Evolutionary conservation across 148 eudicot genomes (phyloP), one percentile per base, ranked within the genome.

Genomic region (Euryodendron excelsum): DNA sequence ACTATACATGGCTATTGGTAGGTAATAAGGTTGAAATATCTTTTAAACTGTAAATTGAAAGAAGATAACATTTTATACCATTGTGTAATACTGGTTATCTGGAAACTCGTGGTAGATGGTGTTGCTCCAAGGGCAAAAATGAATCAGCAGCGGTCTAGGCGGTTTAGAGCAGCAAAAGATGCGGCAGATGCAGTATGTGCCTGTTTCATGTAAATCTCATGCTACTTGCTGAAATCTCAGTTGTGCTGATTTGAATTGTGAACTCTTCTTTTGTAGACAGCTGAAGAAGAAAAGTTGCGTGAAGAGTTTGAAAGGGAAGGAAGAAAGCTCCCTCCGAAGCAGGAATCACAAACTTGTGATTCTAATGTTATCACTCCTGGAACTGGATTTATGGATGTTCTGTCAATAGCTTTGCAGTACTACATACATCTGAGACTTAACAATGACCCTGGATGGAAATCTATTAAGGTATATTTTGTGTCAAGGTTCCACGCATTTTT

Each of bases 81-180:
- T 63, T 47, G 20, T 52, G 31, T 73, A 17, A 25, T 61, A 66
- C 37, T 78, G 15, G 76, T 72, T 62, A 74, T 15, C 33, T 80
- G 37, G 63, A 45, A 73, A 62, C 23, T 61, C 20, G 53, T 86
- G 79, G 64, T 81, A 96, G 99, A 96, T 88, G 99, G 99, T 53
- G 97, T 93, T 84, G 99, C 98, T 66, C 99, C 99, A 30, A 92
- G 99, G 80, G 99, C 99, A 39, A 96, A 96, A 87, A 96, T 96
- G 99, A 96, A 96, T 84, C 99, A 96, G 85, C 99, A 96, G 78
- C 89, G 99, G 15, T 96, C 99, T 56, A 89, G 99, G 82, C 98
- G 99, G 58, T 96, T 96, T 79, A 87, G 98, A 84, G 93, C 99
- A 66, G 98, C 99, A 72, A 96, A 96, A 86, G 98, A 93, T 86